Evolutionary conservation across 2,329 filamentous ascomycete species (phyloP), one percentile per base, ranked within the genome.

Genomic region (Pseudogymnoascus sp.): DNA sequence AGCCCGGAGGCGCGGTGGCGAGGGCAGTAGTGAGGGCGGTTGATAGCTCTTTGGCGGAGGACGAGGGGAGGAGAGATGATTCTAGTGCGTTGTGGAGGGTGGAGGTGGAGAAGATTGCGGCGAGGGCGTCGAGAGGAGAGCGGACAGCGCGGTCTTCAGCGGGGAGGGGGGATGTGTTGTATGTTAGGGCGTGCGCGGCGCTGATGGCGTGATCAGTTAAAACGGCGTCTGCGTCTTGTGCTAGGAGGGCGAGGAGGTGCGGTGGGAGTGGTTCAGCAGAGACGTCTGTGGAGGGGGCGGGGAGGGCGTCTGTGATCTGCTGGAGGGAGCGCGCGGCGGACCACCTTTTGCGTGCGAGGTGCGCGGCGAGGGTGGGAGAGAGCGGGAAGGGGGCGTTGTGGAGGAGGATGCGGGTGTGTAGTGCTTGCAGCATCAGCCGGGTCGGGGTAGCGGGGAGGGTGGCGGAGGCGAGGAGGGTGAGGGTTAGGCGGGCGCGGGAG

Each of bases 381-480:
- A 85, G 76, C 66, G 87, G 82, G 60, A 89, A 82, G 6, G 84
- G 85, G 31, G 83, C 81, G 67, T 87, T 84, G 38, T 88, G 86
- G 40, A 96, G 81, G 35, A 97, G 82, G 50, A 97, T 85, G n/a
- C 92, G 89, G 65, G 96, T 88, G 72, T 97, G 93, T 38, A 97
- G 79, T 1, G 93, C 90, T 75, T 96, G 96, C 63, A 96, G 83
- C 90, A 97, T 96, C 62, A 96, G 81, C 47, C 91, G 84, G 59
- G 84, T 82, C 1, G 93, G 91, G 0, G 90, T 95, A 64, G 91
- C 86, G 10, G 93, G 92, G 1, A 97, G 80, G 0, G 93, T 96
- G 24, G 88, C 88, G 1, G 93, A 96, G 7, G 93, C 92, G 70
- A 97, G 87, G 26, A 97, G 81, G 0, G 93, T 96, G 60, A 97